phyloP scores from a whole-genome alignment of 2,329 filamentous ascomycete genomes.

The Diaporthe sp. region DNA sequence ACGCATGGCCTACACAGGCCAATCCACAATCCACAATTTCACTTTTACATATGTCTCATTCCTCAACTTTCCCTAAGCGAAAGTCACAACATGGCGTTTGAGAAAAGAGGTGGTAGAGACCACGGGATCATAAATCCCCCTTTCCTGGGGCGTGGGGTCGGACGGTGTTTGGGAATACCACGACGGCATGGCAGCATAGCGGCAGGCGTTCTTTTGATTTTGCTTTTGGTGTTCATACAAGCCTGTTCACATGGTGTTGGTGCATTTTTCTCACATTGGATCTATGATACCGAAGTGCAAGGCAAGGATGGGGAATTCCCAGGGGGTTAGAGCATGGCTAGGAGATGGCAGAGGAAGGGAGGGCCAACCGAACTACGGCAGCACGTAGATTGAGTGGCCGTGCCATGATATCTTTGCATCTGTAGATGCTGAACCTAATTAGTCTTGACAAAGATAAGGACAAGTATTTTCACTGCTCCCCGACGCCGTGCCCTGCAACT shows the following conservation, averaged over 20 bases:
- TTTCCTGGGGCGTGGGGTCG: neutral
- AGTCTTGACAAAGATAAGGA: neutral
- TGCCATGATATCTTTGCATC: too few relatives aligned
- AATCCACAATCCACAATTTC: neutral
- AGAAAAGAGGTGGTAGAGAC: constrained; percentile 12
- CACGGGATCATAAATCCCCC: constrained; percentile 6
- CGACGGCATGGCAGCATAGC: constrained; percentile 39
- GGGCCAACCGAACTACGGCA: neutral
- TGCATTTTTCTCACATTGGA: neutral
- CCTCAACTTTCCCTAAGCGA: neutral
- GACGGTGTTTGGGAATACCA: constrained; percentile 34
- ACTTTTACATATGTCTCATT: neutral
- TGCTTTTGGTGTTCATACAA: constrained; percentile 26
- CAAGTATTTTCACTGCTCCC: neutral
- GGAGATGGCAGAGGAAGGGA: too few relatives aligned
- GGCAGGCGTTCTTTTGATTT: constrained; percentile 38
- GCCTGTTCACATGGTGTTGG: constrained; percentile 3
- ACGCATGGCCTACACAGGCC: neutral
- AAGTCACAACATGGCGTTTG: constrained; percentile 31
- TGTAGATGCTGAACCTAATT: constrained; percentile 4
- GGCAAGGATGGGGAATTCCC: neutral
- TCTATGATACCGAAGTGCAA: neutral
- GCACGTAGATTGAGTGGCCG: neutral
- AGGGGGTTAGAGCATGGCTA: neutral
- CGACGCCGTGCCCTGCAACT: neutral